Base-by-base conservation (phyloP, 2,329 filamentous ascomycete genomes). In the Fusarium protoensiforme region DNA sequence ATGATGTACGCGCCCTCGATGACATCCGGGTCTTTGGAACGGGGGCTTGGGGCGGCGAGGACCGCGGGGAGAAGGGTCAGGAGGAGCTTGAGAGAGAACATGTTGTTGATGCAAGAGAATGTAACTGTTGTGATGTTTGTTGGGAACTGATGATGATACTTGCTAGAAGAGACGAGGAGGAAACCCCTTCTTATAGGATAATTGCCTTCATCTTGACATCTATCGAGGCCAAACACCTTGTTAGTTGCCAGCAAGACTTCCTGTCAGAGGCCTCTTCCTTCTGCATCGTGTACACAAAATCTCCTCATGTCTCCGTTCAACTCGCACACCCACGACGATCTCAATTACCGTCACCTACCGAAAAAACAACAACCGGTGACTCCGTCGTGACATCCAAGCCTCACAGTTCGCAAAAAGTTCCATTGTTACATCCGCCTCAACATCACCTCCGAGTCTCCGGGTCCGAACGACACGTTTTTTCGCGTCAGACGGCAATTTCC, bases 1-100 rank as follows among this genome's bases (percentile, higher is more conserved):
- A 87, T 77, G 65, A 87, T 87, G 76, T 86, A 87, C 72, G 82
- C 85, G 71, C 80, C 80, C 56, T 82, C 74, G 43, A 84, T 69
- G 39, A 82, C 69, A 61, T 75, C 75, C 4, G 56, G 48, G 33
- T 67, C 65, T 5, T 64, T 64, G 18, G 56, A 43, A 14, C 27
- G 27, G 9, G 56, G 18, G 13, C 24, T 35, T n/a, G 67, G 67
- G 20, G 62, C 72, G 22, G 65, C 69, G 8, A 76, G 51, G n/a
- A 63, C 58, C 5, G 60, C 68, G 36, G 75, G 75, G 33, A 77
- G 66, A 29, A 77, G 56, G 29, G 66, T 29, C 10, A 77, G 35
- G 39, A 78, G 27, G 11, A 77, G 20, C 46, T 69, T 77, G 16
- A 75, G 31, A 16, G 67, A 64, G 39, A 65, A 53, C 73, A 77